Conservation (phyloP, 202 grass and related monocot species). For the Setaria italica region DNA sequence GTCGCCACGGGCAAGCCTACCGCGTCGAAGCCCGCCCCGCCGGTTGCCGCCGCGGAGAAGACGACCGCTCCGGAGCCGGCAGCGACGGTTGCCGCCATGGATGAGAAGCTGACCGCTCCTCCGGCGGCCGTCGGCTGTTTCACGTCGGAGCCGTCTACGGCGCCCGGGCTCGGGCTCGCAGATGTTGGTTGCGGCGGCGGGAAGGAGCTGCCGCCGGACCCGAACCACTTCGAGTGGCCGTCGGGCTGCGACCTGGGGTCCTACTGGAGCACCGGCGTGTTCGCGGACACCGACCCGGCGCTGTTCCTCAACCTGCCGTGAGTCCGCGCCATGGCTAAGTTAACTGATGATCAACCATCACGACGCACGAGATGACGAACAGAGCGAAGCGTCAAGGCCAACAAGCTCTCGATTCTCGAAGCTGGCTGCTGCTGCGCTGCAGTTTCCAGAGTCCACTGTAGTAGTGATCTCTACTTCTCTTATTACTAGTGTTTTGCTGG, state of each 20-base stretch:
- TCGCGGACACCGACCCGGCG: slow-evolving; percentile 50
- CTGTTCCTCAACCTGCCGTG: slow-evolving; percentile 58
- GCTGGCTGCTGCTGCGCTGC: neutral
- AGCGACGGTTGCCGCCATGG: neutral
- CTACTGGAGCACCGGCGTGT: slow-evolving; percentile 45
- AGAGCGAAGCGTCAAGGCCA: neutral
- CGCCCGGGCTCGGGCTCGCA: slow-evolving; percentile 14
- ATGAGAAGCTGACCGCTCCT: neutral
- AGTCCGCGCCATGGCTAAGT: neutral
- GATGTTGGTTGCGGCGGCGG: neutral
- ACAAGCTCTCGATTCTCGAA: neutral
- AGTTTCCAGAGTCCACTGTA: neutral
- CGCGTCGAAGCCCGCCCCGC: neutral
- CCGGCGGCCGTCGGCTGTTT: neutral
- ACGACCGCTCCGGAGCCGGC: neutral
- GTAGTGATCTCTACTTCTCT: neutral
- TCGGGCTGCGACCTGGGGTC: slow-evolving; percentile 57
- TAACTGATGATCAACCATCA: neutral
- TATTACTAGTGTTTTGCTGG: neutral
- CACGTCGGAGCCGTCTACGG: neutral
- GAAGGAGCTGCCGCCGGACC: slow-evolving; percentile 31
- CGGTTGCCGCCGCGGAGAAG: neutral
- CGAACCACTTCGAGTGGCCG: slow-evolving; percentile 60
- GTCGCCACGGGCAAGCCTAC: neutral
- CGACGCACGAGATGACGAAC: neutral